Evolutionary conservation across 2,329 filamentous ascomycete species (phyloP).

Genomic region (Nigrospora osmanthi): DNA sequence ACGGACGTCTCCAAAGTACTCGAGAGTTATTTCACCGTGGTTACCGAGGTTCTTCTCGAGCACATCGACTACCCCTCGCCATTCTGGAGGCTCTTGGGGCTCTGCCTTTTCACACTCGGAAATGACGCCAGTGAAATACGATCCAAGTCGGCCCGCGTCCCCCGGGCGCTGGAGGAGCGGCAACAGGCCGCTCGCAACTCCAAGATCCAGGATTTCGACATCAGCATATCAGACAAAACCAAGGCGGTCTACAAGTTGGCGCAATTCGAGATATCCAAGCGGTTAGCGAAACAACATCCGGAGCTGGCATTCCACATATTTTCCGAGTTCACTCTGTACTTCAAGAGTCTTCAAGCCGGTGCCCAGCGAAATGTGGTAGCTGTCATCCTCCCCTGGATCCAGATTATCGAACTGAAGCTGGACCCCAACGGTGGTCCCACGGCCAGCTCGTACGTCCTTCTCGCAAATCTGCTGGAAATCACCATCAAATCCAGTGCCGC

Average conservation of each 20-base stretch:
- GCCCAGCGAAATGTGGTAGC: slow-evolving; percentile 91
- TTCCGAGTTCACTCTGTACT: slow-evolving; percentile 90
- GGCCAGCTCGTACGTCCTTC: slow-evolving; percentile 84
- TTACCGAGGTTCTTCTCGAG: slow-evolving; percentile 78
- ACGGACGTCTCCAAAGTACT: slow-evolving; percentile 74
- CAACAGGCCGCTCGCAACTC: slow-evolving; percentile 68
- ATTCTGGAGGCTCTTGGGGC: slow-evolving; percentile 84
- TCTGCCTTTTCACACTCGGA: slow-evolving; percentile 86
- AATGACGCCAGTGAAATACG: slow-evolving; percentile 85
- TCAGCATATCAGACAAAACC: slow-evolving; percentile 97
- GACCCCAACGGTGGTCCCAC: slow-evolving; percentile 89
- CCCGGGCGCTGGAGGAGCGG: slow-evolving; percentile 75
- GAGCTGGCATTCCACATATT: slow-evolving; percentile 91
- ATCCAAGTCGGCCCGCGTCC: slow-evolving; percentile 75
- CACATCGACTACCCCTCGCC: slow-evolving; percentile 74
- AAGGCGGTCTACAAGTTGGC: slow-evolving; percentile 96
- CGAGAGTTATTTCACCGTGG: slow-evolving; percentile 92
- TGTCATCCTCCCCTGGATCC: slow-evolving; percentile 92
- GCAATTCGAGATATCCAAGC: slow-evolving; percentile 91
- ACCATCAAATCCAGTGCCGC: slow-evolving; percentile 86
- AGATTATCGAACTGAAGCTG: slow-evolving; percentile 84
- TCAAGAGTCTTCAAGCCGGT: slow-evolving; percentile 75
- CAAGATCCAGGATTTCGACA: slow-evolving; percentile 93
- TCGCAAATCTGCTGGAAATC: slow-evolving; percentile 92
- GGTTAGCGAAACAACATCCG: slow-evolving; percentile 79